Base-by-base conservation (phyloP, 2,329 filamentous ascomycete genomes). In the Paraphoma chrysanthemicola region DNA sequence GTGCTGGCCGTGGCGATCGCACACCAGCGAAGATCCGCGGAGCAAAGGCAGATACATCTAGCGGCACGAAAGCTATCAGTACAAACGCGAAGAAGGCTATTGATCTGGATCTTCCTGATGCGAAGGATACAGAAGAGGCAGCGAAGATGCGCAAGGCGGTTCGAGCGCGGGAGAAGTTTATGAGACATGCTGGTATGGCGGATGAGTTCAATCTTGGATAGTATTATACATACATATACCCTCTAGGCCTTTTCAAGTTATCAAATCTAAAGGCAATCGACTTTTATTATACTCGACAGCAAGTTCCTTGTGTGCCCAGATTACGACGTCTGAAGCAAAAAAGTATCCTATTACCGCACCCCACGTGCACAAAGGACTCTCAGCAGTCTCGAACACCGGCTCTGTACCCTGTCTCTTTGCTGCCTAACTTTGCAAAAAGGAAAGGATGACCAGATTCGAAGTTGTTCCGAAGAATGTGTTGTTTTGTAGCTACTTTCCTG, bases 201-300 rank as follows among this genome's bases (percentile, higher is more conserved):
- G 82, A 83, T 62, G 88, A 90, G 77, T 90, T 90, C 69, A 90
- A 90, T 71, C 84, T 90, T 71, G 87, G 87, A 23, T 48, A 39
- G 17, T 14, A 23, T 14, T 38, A 12, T 41, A 14, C 38, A 8
- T 9, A 28, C 30, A 48, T 28, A 33, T 16, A 33, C n/a, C 6
- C 17, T 23, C 23, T 23, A 23, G 33, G 33, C 33, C 33, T 36
- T 17, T 33, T 18, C 11, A 33, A 7, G n/a, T 16, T 14, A 29
- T 44, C 12, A 33, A 7, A 23, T 5, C 23, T 23, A 2, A 23
- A 23, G 23, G 23, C 23, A 23, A n/a, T n/a, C n/a, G n/a, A 23
- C 23, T 2, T 23, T 23, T 5, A 23, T 2, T 23, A 23, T 23
- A 23, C 23, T 23, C 23, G 23, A 23, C 23, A 23, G 23, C 23